These are phyloP conservation scores for Daldinia childiae DNA, from an alignment of 495 filamentous ascomycete genomes.

Conservation along the genomic window DNA sequence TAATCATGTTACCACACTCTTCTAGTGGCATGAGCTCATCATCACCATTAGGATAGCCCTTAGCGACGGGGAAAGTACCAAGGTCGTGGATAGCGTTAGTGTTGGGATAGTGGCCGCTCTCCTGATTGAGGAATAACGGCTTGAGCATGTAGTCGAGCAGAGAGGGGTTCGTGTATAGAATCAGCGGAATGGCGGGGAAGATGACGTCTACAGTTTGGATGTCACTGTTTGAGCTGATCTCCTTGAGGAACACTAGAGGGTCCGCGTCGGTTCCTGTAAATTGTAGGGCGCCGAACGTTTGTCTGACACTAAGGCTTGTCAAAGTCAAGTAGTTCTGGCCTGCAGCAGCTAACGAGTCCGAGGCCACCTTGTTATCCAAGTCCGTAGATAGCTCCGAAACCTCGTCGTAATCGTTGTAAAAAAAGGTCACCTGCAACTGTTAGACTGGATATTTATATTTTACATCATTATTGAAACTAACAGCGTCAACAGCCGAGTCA, in stretches of 20 bases:
- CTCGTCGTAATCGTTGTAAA: slow-evolving; percentile 74
- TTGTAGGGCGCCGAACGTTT: slow-evolving; percentile 85
- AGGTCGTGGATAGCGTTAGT: slow-evolving; percentile 90
- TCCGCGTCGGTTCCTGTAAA: slow-evolving; percentile 81
- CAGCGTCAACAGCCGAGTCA: slow-evolving; percentile 62
- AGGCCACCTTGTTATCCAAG: slow-evolving; percentile 73
- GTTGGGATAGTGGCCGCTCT: slow-evolving; percentile 90
- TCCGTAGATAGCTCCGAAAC: slow-evolving; percentile 63
- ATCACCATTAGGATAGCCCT: slow-evolving; percentile 81
- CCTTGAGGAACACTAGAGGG: slow-evolving; percentile 89
- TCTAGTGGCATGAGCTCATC: slow-evolving; percentile 96
- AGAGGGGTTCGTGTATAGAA: slow-evolving; percentile 85
- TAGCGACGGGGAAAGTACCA: slow-evolving; percentile 91
- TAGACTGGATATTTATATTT: slow-evolving; percentile 9
- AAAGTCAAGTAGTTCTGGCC: slow-evolving; percentile 81
- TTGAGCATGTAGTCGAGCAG: slow-evolving; percentile 88
- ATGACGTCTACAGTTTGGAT: slow-evolving; percentile 97
- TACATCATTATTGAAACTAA: slow-evolving; percentile 37
- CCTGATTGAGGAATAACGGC: slow-evolving; percentile 88
- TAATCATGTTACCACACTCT: slow-evolving; percentile 95
- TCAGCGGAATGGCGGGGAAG: slow-evolving; percentile 89
- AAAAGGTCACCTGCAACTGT: slow-evolving; percentile 62
- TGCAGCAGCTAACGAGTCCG: slow-evolving; percentile 73
- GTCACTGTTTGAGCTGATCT: slow-evolving; percentile 94
- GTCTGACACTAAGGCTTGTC: slow-evolving; percentile 82